Percentiles rank a stretch among this genome's conserved stretches.
Conservation (phyloP, 176 grass and related monocot genomes). For the Aechmea fasciata region DNA sequence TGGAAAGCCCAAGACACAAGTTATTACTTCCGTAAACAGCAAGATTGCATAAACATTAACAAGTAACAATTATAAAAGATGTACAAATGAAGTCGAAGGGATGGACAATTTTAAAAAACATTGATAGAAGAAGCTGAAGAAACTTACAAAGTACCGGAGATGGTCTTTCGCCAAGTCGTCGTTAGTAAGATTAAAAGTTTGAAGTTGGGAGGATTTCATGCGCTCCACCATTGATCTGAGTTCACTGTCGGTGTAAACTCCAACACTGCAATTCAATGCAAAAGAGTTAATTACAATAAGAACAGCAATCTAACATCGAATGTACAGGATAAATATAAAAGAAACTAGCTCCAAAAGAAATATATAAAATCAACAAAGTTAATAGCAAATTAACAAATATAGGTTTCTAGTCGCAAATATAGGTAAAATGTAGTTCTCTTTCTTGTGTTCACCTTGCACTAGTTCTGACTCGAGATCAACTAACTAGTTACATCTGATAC, state of each 20-base stretch:
- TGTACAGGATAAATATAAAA: background rate
- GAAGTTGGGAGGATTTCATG: slow-evolving; percentile 54
- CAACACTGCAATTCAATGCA: slow-evolving; percentile 63
- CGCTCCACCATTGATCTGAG: slow-evolving; percentile 56
- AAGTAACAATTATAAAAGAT: background rate
- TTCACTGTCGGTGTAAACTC: slow-evolving; percentile 75
- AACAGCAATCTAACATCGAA: too few species aligned
- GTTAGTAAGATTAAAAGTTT: slow-evolving; percentile 79
- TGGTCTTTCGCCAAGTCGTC: slow-evolving; percentile 87
- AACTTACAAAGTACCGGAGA: slow-evolving; percentile 93
- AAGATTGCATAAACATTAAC: background rate
- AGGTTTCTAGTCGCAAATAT: too few species aligned
- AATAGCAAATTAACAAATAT: too few species aligned
- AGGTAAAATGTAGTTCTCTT: too few species aligned
- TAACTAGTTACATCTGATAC: too few species aligned
- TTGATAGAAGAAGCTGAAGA: slow-evolving; percentile 9
- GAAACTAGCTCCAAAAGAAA: background rate
- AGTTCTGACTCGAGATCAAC: too few species aligned
- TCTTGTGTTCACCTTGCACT: too few species aligned
- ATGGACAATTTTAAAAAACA: background rate
- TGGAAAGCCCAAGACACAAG: background rate
- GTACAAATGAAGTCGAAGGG: background rate
- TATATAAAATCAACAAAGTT: background rate
- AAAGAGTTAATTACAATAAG: background rate
- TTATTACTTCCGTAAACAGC: background rate